Conservation (phyloP, 2,329 filamentous ascomycete genomes). For the Fusarium compactum region DNA sequence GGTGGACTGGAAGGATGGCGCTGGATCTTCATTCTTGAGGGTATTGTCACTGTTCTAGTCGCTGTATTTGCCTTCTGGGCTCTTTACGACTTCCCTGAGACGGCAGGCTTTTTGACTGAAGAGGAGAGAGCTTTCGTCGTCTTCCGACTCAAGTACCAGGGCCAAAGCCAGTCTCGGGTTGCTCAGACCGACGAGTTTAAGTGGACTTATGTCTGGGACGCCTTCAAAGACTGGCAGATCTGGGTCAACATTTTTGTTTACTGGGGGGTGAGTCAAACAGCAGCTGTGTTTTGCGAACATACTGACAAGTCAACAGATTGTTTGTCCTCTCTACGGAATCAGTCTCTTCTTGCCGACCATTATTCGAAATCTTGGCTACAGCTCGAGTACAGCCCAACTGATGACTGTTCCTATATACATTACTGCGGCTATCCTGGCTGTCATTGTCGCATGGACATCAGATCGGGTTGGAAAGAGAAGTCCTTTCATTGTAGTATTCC, state of each 20-base stretch:
- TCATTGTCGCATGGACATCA: constrained; percentile 66
- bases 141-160: constrained; percentile 76
- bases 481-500: constrained; percentile 67
- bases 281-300: accelerated
- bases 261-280: constrained; percentile 65
- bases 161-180: constrained; percentile 49
- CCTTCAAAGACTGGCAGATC: constrained; percentile 85
- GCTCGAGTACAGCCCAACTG: constrained; percentile 69
- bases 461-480: constrained; percentile 66
- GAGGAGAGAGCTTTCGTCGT: constrained; percentile 79
- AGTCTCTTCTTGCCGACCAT: constrained; percentile 73
- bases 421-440: constrained; percentile 70
- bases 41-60: constrained; percentile 75
- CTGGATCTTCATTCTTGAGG: constrained; percentile 78
- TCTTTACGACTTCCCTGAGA: constrained; percentile 84
- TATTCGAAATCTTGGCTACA: constrained; percentile 69
- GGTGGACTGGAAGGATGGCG: constrained; percentile 70
- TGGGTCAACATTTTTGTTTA: constrained; percentile 70
- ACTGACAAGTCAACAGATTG: constrained; percentile 53
- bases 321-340: constrained; percentile 68
- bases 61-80: constrained; percentile 76
- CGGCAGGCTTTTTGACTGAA: constrained; percentile 78
- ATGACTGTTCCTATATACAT: constrained; percentile 73
- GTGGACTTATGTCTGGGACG: constrained; percentile 79
- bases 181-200: constrained; percentile 81